A percentile compares a stretch with the other conserved stretches of the same genome.
phyloP scores from a whole-genome alignment of 192 early-diverging fungal genomes.

The Coemansia erecta region DNA sequence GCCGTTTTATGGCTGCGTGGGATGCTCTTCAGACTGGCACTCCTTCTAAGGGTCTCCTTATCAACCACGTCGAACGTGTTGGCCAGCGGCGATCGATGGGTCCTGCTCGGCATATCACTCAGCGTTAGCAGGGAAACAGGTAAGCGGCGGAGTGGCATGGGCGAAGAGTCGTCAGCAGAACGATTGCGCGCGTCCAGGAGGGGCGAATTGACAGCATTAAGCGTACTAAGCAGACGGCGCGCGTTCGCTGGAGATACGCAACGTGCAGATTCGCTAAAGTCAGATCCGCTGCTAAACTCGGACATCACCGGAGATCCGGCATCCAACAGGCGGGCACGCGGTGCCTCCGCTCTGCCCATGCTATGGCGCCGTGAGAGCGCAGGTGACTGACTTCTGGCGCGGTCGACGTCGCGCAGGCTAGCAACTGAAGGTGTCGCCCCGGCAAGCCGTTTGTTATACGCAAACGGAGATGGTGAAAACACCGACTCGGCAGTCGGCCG shows the following conservation, averaged over 20 bases:
- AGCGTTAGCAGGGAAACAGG: slow-evolving; percentile 42
- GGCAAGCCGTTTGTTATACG: slow-evolving; percentile 49
- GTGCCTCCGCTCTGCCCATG: slow-evolving; percentile 19
- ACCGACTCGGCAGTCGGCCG: slow-evolving; percentile 37
- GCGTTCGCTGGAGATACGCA: slow-evolving; percentile 38
- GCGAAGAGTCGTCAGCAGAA: slow-evolving; percentile 6
- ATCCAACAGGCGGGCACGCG: slow-evolving; percentile 9
- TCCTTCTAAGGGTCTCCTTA: slow-evolving; percentile 30
- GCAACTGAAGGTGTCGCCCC: slow-evolving; percentile 41
- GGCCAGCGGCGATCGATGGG: slow-evolving; percentile 15
- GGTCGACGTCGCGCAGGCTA: slow-evolving; percentile 36
- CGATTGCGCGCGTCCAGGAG: slow-evolving; percentile 38
- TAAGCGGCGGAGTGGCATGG: slow-evolving; percentile 40
- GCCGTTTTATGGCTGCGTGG: slow-evolving; percentile 30
- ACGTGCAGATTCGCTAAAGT: slow-evolving; percentile 1
- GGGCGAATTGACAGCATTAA: slow-evolving; percentile 41
- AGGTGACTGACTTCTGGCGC: slow-evolving; percentile 23
- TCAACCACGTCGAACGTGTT: slow-evolving; percentile 13
- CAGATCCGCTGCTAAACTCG: not conserved
- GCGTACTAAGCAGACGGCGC: slow-evolving; percentile 44
- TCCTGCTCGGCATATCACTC: slow-evolving; percentile 25
- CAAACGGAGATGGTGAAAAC: slow-evolving; percentile 49
- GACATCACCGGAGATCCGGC: slow-evolving; percentile 4
- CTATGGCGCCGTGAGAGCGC: slow-evolving; percentile 42
- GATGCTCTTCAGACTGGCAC: slow-evolving; percentile 16